phyloP scores from a whole-genome alignment of 1,284 basidiomycete genomes.

The Apiotrichum mycotoxinovorans region DNA sequence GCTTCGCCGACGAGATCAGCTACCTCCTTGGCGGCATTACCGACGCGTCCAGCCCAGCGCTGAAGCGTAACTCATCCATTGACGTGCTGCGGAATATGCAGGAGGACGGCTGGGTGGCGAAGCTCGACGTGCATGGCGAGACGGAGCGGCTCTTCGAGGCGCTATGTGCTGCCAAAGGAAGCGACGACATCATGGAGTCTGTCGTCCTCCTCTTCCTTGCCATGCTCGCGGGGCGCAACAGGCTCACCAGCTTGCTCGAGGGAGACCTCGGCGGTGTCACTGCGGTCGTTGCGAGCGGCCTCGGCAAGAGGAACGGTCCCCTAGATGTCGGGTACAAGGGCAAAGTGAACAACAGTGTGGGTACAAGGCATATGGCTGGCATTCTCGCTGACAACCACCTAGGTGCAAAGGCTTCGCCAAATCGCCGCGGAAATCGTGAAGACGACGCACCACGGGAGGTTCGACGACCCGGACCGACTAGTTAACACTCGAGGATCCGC shows the following conservation, averaged over 20 bases:
- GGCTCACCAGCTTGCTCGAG: conserved; percentile 22
- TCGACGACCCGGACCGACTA: too few species aligned
- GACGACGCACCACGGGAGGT: not conserved
- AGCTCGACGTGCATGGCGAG: conserved; percentile 41
- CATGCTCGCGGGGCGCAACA: conserved; percentile 16
- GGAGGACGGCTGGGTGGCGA: conserved; percentile 35
- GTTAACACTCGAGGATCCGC: conserved; percentile 23
- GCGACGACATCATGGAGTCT: conserved; percentile 31
- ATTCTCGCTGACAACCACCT: not conserved
- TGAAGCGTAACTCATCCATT: conserved; percentile 33
- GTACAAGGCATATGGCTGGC: not conserved
- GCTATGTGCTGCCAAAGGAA: conserved; percentile 17
- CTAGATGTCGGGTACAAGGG: conserved; percentile 22
- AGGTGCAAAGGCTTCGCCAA: conserved; percentile 20
- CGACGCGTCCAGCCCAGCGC: conserved; percentile 19
- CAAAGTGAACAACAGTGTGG: conserved; percentile 19
- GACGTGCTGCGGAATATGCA: conserved; percentile 43
- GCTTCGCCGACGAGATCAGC: conserved; percentile 45
- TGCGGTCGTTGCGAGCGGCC: conserved; percentile 2
- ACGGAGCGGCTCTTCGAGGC: conserved; percentile 35
- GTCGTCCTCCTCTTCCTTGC: conserved; percentile 31
- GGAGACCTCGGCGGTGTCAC: conserved; percentile 14
- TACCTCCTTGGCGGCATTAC: conserved; percentile 38
- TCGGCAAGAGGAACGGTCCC: conserved; percentile 17
- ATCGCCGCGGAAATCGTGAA: conserved; percentile 9